Evolutionary conservation across 139 green algal species (phyloP).

Genomic region (Astrephomene gubernaculifera): DNA sequence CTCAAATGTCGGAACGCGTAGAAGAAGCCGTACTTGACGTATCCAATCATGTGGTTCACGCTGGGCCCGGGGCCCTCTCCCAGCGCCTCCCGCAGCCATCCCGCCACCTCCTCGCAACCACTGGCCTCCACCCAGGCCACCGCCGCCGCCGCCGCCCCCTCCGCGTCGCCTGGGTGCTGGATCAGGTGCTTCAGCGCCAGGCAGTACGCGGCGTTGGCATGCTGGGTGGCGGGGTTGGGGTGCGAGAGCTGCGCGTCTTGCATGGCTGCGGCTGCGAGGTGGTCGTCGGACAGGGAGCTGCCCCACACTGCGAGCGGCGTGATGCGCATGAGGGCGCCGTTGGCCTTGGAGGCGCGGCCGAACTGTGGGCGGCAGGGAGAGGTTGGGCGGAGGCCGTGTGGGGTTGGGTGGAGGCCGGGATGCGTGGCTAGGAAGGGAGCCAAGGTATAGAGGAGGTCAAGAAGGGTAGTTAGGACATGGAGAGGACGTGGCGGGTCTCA

Average conservation of each 20-base stretch:
- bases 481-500: too few relatives aligned
- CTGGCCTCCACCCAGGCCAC: constrained; percentile 39
- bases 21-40: constrained; percentile 58
- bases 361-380: constrained; percentile 21
- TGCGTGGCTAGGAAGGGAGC: neutral
- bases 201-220: constrained; percentile 64
- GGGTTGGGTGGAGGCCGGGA: neutral
- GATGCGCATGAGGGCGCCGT: constrained; percentile 48
- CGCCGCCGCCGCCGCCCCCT: constrained; percentile 47
- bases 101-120: constrained; percentile 28
- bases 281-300: constrained; percentile 10
- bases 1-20: constrained; percentile 55
- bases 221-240: constrained; percentile 48
- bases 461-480: too few relatives aligned
- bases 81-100: constrained; percentile 48
- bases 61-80: neutral
- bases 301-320: constrained; percentile 67
- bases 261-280: constrained; percentile 36
- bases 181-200: constrained; percentile 63
- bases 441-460: too few relatives aligned
- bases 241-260: constrained; percentile 54
- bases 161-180: constrained; percentile 36
- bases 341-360: constrained; percentile 25
- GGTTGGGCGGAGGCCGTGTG: too few relatives aligned
- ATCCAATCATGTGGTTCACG: constrained; percentile 37